Base-by-base conservation (phyloP, 768 basidiomycete genomes). In the Podaxis pistillaris region DNA sequence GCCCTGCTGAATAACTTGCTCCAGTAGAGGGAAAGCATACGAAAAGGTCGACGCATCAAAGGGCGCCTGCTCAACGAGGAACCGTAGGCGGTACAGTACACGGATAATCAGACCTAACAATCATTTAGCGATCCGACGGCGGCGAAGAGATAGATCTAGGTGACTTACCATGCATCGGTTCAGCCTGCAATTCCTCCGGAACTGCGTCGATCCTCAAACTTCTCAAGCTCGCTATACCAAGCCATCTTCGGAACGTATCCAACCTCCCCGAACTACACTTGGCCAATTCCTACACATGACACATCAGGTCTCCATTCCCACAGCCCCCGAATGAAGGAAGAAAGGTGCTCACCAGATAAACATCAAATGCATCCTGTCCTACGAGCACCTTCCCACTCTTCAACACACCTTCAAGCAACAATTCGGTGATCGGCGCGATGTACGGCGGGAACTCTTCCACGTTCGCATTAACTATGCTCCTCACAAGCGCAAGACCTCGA, bases 41-140 rank as follows among this genome's bases (percentile, higher is more conserved):
- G 91, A 86, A 74, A 92, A 96, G 0, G 94, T 95, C 1, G 92
- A 86, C 0, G 89, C 82, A 70, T 96, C 93, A 56, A 98, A 89
- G 0, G 94, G 86, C 0, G 83, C 75, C 65, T 93, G 89, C 64
- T 96, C 92, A 0, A 93, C 87, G 3, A 96, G 78, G 62, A 84
- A 89, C 19, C 91, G 86, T 0, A 98, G 72, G 19, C 92, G 86
- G 71, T 96, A 91, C 1, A 99, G 79, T 1, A 98, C 87, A 28
- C 97, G 91, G 51, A 92, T 78, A 26, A 96, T 81, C 36, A 98
- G 78, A 5, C 80, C 95, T 95, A 62, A 37, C 24, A 47, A 36
- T 46, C 17, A 37, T 46, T 46, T 28, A n/a, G 28, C 64, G 40
- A 68, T 30, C 15, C 19, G 37, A 54, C 50, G 2, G 56, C 36